These are phyloP conservation scores for Aspergillus clavatus DNA, from an alignment of 2,329 filamentous ascomycete species.

Conservation along the genomic window DNA sequence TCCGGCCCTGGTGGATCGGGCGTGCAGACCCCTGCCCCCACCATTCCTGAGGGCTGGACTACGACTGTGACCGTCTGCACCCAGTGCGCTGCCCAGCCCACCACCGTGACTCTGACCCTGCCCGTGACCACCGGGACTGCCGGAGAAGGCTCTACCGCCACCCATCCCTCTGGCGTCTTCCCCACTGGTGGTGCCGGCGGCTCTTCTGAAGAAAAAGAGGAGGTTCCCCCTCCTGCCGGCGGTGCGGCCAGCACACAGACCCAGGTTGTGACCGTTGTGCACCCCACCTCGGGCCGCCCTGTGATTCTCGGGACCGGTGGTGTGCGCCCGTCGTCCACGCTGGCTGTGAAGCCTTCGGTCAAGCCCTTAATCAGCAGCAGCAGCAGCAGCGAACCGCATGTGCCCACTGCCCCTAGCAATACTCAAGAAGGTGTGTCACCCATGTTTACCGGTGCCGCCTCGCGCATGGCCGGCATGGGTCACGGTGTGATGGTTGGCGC, in stretches of 20 bases:
- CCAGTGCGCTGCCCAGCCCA: constrained; percentile 35
- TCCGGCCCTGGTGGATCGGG: constrained; percentile 15
- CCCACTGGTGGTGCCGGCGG: constrained; percentile 1
- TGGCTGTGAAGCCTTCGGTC: constrained; percentile 11
- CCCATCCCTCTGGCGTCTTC: not conserved
- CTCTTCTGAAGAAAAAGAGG: constrained; percentile 1
- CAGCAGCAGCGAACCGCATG: constrained; percentile 6
- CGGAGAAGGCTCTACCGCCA: not conserved
- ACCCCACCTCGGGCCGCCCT: constrained; percentile 5
- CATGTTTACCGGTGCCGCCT: constrained; percentile 18
- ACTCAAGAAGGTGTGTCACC: constrained; percentile 15
- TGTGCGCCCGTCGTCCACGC: constrained; percentile 12
- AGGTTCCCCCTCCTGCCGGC: not conserved
- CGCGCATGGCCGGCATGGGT: constrained; percentile 7
- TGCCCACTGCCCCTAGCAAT: constrained; percentile 11
- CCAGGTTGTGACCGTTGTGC: constrained; percentile 1
- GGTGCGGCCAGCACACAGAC: not conserved
- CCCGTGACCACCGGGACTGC: constrained; percentile 16
- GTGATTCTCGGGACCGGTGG: constrained; percentile 3
- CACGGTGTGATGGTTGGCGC: constrained; percentile 8
- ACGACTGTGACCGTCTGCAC: constrained; percentile 40
- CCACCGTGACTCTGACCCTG: constrained; percentile 35
- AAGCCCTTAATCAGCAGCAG: constrained; percentile 5
- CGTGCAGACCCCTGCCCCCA: constrained; percentile 15
- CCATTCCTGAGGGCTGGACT: constrained; percentile 36